Conservation (phyloP, 768 basidiomycete species). For the Lepiota venenata region DNA sequence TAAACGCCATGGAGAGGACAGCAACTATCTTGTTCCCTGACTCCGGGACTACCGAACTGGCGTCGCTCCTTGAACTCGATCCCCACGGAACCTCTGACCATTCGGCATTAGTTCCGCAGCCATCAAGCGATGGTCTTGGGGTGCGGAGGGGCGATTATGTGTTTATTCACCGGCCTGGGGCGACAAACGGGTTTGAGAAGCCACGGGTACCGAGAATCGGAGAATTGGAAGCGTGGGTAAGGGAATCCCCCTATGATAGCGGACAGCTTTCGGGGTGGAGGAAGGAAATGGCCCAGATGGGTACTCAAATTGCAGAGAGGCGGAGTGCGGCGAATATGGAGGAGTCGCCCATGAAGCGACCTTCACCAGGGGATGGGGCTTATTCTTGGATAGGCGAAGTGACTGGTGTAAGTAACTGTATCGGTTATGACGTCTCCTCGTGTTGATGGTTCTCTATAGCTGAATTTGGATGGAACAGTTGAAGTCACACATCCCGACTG, state of each 20-base stretch:
- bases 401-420: conserved; percentile 45
- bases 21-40: conserved; percentile 61
- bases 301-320: conserved; percentile 48
- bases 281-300: conserved; percentile 67
- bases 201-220: conserved; percentile 84
- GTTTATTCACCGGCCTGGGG: conserved; percentile 66
- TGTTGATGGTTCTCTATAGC: conserved; percentile 33
- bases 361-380: conserved; percentile 32
- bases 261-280: conserved; percentile 68
- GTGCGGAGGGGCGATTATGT: conserved; percentile 84
- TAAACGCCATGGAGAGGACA: conserved; percentile 69
- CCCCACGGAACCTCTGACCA: conserved; percentile 68
- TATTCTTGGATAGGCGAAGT: conserved; percentile 90
- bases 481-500: conserved; percentile 70
- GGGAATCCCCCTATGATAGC: conserved; percentile 49
- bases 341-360: conserved; percentile 42
- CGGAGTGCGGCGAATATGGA: conserved; percentile 33
- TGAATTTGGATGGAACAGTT: conserved; percentile 71
- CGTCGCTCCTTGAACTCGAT: conserved; percentile 86
- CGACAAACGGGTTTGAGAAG: conserved; percentile 66
- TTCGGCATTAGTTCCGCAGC: conserved; percentile 34
- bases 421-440: conserved; percentile 7
- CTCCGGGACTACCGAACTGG: conserved; percentile 54
- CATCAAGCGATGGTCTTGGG: conserved; percentile 61
- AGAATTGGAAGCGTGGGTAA: conserved; percentile 78